Percentiles rank a stretch among this genome's conserved stretches.
phyloP scores from a whole-genome alignment of 1,284 basidiomycete species.

The Termitomyces sp. region DNA sequence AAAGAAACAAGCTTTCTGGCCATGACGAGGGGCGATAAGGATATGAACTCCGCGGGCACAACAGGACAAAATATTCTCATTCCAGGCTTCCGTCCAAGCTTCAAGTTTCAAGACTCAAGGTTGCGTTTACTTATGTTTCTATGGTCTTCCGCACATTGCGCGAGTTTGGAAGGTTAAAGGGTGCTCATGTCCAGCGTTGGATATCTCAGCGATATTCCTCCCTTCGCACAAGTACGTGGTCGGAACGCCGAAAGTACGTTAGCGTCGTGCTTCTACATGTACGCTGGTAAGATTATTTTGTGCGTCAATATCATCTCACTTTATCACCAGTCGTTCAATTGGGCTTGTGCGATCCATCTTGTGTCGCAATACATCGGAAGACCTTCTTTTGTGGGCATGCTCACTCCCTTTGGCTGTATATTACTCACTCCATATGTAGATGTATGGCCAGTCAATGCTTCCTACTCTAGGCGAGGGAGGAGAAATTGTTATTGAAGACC shows the following conservation, averaged over 20 bases:
- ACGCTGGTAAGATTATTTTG: background rate
- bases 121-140: constrained; percentile 3
- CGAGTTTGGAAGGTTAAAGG: background rate
- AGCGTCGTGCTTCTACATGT: constrained; percentile 9
- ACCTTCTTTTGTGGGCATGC: constrained; percentile 39
- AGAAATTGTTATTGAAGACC: constrained; percentile 62
- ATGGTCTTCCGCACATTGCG: constrained; percentile 6
- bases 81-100: background rate
- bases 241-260: constrained; percentile 4
- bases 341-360: constrained; percentile 50
- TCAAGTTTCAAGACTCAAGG: background rate
- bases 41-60: constrained; percentile 3
- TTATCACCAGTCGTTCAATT: constrained; percentile 41
- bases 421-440: constrained; percentile 29
- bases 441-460: constrained; percentile 82
- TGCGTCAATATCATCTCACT: background rate
- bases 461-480: constrained; percentile 66
- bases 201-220: background rate
- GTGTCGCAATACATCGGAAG: constrained; percentile 56
- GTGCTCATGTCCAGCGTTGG: constrained; percentile 6
- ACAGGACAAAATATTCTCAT: constrained; percentile 5
- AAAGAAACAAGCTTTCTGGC: background rate
- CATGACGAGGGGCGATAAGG: background rate
- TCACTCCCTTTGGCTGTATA: background rate
- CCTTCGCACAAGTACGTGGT: constrained; percentile 12